These are phyloP conservation scores for Linnemannia exigua DNA, from an alignment of 192 early-diverging fungal species.

Conservation along the genomic window DNA sequence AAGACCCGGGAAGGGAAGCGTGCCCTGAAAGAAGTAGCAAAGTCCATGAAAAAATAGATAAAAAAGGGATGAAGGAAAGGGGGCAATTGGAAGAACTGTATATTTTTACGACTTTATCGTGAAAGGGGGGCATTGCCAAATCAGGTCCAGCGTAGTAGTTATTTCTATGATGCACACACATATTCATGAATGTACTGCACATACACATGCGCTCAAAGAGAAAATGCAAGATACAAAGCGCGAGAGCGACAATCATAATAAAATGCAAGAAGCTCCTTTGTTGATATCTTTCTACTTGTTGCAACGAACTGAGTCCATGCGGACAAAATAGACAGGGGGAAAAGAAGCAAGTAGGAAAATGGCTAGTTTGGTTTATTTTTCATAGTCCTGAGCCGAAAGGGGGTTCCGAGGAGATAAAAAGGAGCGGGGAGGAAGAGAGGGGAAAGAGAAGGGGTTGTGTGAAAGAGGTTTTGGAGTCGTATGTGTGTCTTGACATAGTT, in stretches of 20 bases:
- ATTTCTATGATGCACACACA: too few species aligned
- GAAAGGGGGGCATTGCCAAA: background rate
- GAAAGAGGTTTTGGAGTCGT: background rate
- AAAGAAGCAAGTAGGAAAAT: background rate
- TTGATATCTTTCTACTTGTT: background rate
- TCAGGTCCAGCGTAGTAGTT: too few species aligned
- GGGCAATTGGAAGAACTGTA: background rate
- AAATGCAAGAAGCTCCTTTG: background rate
- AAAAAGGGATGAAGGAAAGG: background rate
- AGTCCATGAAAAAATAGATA: background rate
- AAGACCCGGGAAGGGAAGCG: background rate
- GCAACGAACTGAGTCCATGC: background rate
- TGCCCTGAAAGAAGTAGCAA: conserved; percentile 5
- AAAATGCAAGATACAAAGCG: too few species aligned
- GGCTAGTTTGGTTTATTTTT: background rate
- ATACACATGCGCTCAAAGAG: too few species aligned
- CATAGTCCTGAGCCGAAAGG: background rate
- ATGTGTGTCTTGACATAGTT: background rate
- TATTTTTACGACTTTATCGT: background rate
- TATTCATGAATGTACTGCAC: too few species aligned
- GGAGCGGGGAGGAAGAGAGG: background rate
- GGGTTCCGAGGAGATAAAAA: background rate
- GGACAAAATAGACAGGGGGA: background rate
- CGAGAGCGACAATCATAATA: too few species aligned
- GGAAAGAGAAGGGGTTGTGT: background rate